A percentile compares a stretch with the other conserved stretches of the same genome.
phyloP scores from a whole-genome alignment of 345 rosid species.

The Syzygium aqueum region DNA sequence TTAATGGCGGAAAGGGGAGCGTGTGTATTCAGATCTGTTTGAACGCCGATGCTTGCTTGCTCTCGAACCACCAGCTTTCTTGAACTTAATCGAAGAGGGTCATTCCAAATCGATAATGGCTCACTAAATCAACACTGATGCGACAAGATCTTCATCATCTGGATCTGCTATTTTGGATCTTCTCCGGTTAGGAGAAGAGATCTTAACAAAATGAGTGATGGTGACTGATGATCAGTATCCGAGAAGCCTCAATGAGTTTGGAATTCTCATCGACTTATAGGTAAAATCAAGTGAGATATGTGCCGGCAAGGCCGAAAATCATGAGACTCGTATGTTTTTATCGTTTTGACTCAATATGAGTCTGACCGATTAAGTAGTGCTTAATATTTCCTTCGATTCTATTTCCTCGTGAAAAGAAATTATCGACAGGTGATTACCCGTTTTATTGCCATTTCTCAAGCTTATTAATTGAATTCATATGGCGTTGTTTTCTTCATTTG shows the following conservation, averaged over 20 bases:
- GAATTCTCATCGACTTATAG: neutral
- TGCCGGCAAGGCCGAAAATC: neutral
- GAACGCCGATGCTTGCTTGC: neutral
- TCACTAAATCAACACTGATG: neutral
- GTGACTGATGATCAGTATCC: too few species aligned
- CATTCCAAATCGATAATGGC: neutral
- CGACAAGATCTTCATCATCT: neutral
- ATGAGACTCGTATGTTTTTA: neutral
- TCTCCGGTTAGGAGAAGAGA: neutral
- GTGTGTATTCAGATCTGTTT: neutral
- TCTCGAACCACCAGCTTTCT: neutral
- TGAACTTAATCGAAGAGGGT: neutral
- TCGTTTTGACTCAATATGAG: neutral
- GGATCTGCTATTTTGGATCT: neutral
- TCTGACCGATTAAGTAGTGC: neutral
- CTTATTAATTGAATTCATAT: neutral
- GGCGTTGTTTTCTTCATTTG: neutral
- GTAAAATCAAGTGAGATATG: neutral
- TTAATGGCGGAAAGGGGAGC: neutral
- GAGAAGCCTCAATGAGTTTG: neutral
- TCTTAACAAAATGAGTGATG: neutral
- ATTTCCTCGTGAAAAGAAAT: neutral
- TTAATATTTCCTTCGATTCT: neutral
- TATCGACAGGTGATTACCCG: neutral
- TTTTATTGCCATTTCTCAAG: neutral